Base-by-base conservation (phyloP, 1,284 basidiomycete species). In the Austropuccinia psidii region DNA sequence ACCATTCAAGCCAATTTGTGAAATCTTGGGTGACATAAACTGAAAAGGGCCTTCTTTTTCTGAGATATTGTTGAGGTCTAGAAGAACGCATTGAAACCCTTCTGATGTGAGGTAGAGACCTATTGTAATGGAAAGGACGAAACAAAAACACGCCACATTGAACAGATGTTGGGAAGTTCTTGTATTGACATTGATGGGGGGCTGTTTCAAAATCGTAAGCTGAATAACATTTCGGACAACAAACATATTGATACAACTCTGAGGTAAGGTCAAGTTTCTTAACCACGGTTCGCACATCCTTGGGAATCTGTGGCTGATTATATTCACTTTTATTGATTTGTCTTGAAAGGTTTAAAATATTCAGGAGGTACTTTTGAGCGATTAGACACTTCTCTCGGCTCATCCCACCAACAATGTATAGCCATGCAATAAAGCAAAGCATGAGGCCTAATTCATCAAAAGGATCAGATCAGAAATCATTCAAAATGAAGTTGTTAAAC, bases 221-320 rank as follows among this genome's bases (percentile, higher is more conserved):
- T 13, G 60, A 62, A 45, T 62, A 62, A 62, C 55, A 60, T 37
- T 60, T 60, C 15, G 13, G 15, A 35, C 31, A 62, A 37, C 60
- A 41, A 15, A 62, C 60, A n/a, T 29, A 39, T 62, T 62, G 19
- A 41, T n/a, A n/a, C n/a, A n/a, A n/a, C 41, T 61, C 37, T n/a
- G 37, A 19, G 9, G 17, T 19, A 17, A 61, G 41, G 19, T 64
- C 33, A n/a, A 64, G 27, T 27, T 64, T 43, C 54, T 57, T 57
- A 2, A 31, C 33, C 9, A 57, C 33, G 24, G 54, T 57, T n/a
- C 60, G 60, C 15, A 64, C 24, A 64, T 64, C 60, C 37, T 41
- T 62, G 13, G 60, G 60, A 11, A 62, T 66, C 11, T 31, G 33
- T 31, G 9, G 19, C 21, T 66, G 43, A n/a, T 49, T 17, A 19